Base-by-base conservation (phyloP, 768 basidiomycete genomes). In the Cystoderma amianthinum region DNA sequence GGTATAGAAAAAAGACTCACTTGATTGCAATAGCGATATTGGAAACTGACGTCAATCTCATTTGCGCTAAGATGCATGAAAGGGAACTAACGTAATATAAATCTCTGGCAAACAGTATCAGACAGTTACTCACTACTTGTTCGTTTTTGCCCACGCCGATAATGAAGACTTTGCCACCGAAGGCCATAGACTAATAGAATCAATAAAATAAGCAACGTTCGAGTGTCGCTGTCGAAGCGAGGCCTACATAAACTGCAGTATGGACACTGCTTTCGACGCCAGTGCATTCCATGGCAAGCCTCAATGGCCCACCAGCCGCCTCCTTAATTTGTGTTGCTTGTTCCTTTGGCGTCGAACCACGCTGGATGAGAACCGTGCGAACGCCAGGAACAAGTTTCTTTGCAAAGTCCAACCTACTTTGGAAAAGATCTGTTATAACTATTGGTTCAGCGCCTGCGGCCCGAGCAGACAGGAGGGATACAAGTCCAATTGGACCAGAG, bases 61-160 rank as follows among this genome's bases (percentile, higher is more conserved):
- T 82, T 81, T 21, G 76, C 79, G 46, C 76, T 79, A 28, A 83
- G 66, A 49, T 81, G 76, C 81, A 83, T 82, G 59, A 83, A 82
- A 13, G 82, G 81, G 63, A 83, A 82, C 75, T 37, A 38, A 25
- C 13, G 48, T 23, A 9, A 23, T 12, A 20, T 34, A 48, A 39
- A 25, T 36, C 15, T 12, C 9, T 18, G 38, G 15, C 32, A 16
- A 34, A 39, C 16, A 18, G 21, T 23, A 30, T 10, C 30, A 41
- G 16, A 39, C 5, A 16, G 36, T 33, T 35, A 51, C 68, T 54
- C 47, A 80, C 78, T 53, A 62, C 41, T 58, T 74, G 77, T 58
- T 82, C 78, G 52, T 69, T 73, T 57, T 78, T 76, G 17, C 81
- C 81, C 11, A 82, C 79, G 38, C 82, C 82, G 22, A 83, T 80